phyloP scores from a whole-genome alignment of 306 rosid genomes.

The Cyclanthera cordifolia region DNA sequence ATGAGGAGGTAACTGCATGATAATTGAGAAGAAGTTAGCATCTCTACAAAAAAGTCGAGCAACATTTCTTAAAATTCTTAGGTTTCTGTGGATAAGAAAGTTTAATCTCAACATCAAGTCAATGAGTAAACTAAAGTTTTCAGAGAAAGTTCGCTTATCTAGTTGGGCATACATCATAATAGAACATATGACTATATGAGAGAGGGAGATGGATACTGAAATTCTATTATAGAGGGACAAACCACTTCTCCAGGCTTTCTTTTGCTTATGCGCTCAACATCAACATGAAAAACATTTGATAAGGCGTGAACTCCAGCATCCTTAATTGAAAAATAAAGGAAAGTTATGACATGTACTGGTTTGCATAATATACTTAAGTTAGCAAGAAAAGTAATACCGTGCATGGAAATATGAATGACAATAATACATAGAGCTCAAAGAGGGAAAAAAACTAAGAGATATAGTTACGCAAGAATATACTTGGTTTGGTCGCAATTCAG shows the following conservation, averaged over 20 bases:
- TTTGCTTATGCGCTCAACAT: slow-evolving; percentile 80
- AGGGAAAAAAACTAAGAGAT: not conserved
- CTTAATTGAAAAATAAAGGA: slow-evolving; percentile 27
- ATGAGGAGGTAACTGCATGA: slow-evolving; percentile 69
- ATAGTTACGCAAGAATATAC: not conserved
- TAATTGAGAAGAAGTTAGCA: not conserved
- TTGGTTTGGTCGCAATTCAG: not conserved
- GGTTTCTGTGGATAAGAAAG: not conserved
- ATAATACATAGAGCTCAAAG: not conserved
- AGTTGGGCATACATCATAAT: not conserved
- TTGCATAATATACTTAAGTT: not conserved
- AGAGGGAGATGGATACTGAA: not conserved
- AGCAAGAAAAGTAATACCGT: not conserved
- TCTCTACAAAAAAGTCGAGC: not conserved
- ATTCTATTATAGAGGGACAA: slow-evolving; percentile 3
- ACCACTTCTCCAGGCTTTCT: slow-evolving; percentile 94
- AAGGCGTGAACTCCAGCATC: slow-evolving; percentile 98
- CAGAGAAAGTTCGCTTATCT: not conserved
- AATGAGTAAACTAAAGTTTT: not conserved
- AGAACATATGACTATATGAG: not conserved
- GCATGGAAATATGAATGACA: not conserved
- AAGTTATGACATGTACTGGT: not conserved
- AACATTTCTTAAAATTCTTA: not conserved
- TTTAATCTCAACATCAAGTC: not conserved
- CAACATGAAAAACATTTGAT: slow-evolving; percentile 84